A percentile compares a stretch with the other conserved stretches of the same genome.
Conservation (phyloP, 306 rosid genomes). For the Echinosophora koreensis region DNA sequence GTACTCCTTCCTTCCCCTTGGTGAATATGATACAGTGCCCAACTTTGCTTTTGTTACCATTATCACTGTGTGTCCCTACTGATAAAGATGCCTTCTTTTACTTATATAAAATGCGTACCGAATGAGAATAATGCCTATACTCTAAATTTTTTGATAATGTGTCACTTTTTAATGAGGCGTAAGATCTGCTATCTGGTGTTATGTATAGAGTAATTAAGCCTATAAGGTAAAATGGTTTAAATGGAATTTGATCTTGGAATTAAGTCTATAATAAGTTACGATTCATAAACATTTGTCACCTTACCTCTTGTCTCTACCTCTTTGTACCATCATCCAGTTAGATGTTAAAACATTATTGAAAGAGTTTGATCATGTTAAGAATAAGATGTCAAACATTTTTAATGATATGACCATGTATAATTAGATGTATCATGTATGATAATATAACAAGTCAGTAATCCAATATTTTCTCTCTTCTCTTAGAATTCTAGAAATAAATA, state of each 20-base stretch:
- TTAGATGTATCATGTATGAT: neutral
- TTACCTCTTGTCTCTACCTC: too few relatives aligned
- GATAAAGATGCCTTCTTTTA: conserved; percentile 60
- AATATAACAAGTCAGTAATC: neutral
- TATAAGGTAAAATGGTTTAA: neutral
- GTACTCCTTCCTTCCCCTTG: conserved; percentile 2
- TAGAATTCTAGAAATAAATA: neutral
- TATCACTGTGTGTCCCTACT: conserved; percentile 31
- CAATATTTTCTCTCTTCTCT: neutral
- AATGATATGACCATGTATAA: too few relatives aligned
- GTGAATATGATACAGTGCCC: conserved; percentile 21
- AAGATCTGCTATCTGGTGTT: neutral
- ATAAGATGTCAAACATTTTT: neutral
- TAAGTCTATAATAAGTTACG: too few relatives aligned
- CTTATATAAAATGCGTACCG: conserved; percentile 48
- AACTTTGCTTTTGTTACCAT: conserved; percentile 38
- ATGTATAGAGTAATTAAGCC: neutral
- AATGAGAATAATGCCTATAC: conserved; percentile 38
- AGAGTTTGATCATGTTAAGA: neutral
- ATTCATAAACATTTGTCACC: too few relatives aligned
- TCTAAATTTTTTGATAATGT: neutral
- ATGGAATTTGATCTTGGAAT: too few relatives aligned
- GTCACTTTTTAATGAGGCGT: neutral
- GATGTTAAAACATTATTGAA: neutral
- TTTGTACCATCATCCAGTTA: neutral